phyloP scores from a whole-genome alignment of 2,329 filamentous ascomycete species.

The Keithomyces neogunnii region DNA sequence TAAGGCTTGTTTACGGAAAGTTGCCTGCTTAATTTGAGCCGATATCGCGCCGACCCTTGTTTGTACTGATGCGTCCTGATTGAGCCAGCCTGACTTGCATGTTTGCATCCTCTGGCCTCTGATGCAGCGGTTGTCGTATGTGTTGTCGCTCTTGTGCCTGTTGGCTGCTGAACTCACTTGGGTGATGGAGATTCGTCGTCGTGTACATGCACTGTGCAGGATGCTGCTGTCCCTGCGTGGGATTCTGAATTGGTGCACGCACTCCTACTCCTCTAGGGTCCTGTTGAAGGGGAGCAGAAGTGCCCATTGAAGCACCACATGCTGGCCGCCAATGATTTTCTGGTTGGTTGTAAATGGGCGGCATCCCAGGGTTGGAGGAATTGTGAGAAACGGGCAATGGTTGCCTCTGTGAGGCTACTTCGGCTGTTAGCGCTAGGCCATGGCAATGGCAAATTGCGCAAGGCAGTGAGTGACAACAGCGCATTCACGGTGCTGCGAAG shows the following conservation, averaged over 20 bases:
- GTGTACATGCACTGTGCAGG: not conserved
- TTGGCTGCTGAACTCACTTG: not conserved
- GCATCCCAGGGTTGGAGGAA: not conserved
- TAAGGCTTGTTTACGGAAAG: conserved; percentile 16
- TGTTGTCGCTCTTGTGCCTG: not conserved
- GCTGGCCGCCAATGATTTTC: not conserved
- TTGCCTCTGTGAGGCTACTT: not conserved
- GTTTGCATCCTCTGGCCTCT: not conserved
- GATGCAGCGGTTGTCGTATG: not conserved
- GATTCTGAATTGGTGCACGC: not conserved
- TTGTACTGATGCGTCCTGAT: not conserved
- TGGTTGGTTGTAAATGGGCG: not conserved
- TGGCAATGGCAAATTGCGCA: not conserved
- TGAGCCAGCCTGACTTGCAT: not conserved
- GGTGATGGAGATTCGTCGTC: not conserved
- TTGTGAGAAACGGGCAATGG: not conserved
- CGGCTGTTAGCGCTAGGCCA: not conserved
- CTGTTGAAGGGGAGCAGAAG: no score
- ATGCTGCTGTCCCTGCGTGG: not conserved
- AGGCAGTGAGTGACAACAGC: not conserved
- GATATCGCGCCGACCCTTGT: conserved; percentile 45
- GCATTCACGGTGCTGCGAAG: no score
- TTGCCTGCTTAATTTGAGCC: conserved; percentile 55
- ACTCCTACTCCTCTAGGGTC: not conserved
- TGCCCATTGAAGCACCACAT: no score